These are phyloP conservation scores for Globisporangium perplexum DNA, from an alignment of 352 stramenopile species.

Conservation along the genomic window DNA sequence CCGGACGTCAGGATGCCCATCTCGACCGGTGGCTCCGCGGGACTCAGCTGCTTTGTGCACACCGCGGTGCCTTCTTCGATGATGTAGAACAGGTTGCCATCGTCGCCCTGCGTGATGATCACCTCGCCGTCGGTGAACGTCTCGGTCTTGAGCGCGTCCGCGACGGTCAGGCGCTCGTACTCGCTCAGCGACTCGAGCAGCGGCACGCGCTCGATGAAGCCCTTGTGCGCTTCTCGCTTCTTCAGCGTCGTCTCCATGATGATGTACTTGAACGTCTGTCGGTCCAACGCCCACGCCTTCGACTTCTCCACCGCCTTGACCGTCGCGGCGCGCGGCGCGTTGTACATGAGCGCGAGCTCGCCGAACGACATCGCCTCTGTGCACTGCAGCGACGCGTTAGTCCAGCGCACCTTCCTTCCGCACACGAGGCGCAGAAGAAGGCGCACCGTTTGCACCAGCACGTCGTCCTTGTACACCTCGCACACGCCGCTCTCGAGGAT, in stretches of 20 bases:
- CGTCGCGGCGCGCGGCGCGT: slow-evolving; percentile 92
- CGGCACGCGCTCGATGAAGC: slow-evolving; percentile 86
- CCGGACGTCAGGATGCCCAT: slow-evolving; percentile 88
- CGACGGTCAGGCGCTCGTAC: slow-evolving; percentile 87
- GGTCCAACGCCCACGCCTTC: slow-evolving; percentile 91
- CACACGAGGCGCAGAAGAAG: too few species aligned
- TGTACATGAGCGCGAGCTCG: slow-evolving; percentile 97
- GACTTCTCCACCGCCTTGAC: slow-evolving; percentile 89
- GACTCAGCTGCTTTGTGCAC: slow-evolving; percentile 81
- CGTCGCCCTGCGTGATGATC: slow-evolving; percentile 88
- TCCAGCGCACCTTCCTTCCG: not conserved
- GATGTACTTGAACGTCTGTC: slow-evolving; percentile 89
- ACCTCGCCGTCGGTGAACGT: slow-evolving; percentile 85
- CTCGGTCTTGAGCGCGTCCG: slow-evolving; percentile 75
- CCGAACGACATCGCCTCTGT: slow-evolving; percentile 92
- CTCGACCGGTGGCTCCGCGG: slow-evolving; percentile 56
- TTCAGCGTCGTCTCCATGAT: slow-evolving; percentile 90
- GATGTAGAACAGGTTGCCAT: slow-evolving; percentile 90
- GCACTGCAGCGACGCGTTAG: slow-evolving; percentile 49
- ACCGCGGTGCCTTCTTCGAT: slow-evolving; percentile 79
- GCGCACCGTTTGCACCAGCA: slow-evolving; percentile 80
- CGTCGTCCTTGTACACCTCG: slow-evolving; percentile 85
- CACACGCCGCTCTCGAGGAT: slow-evolving; percentile 92
- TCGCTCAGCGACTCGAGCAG: slow-evolving; percentile 90
- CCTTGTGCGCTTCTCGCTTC: slow-evolving; percentile 83